A percentile compares a stretch with the other conserved stretches of the same genome.
phyloP scores from a whole-genome alignment of 2,329 filamentous ascomycete species.

The Corynespora cassiicola region DNA sequence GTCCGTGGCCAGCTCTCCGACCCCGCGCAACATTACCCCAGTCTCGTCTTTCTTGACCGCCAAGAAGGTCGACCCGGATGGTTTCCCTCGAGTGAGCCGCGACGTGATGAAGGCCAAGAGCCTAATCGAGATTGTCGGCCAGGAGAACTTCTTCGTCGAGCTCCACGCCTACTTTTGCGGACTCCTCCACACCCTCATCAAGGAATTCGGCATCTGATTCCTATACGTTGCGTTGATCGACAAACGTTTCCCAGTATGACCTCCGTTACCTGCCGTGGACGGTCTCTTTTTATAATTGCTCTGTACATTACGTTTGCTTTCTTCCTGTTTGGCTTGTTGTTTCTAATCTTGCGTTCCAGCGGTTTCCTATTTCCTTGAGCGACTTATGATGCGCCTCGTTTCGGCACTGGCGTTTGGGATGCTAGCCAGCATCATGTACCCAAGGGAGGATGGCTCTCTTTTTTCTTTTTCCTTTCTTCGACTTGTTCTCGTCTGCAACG shows the following conservation, averaged over 20 bases:
- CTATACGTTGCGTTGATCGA: slow-evolving; percentile 6
- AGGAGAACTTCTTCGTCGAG: slow-evolving; percentile 65
- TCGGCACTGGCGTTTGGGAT: slow-evolving; percentile 4
- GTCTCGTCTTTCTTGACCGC: slow-evolving; percentile 66
- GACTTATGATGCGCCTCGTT: slow-evolving; percentile 3
- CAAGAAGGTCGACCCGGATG: slow-evolving; percentile 62
- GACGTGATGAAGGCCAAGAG: slow-evolving; percentile 61
- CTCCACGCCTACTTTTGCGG: slow-evolving; percentile 60
- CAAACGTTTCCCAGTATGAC: too few relatives aligned
- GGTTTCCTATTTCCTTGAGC: slow-evolving; percentile 12
- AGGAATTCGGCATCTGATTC: slow-evolving; percentile 40
- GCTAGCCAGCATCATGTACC: slow-evolving; percentile 6
- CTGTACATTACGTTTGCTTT: too few relatives aligned
- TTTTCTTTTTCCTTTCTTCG: slow-evolving; percentile 6
- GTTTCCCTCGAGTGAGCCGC: slow-evolving; percentile 59
- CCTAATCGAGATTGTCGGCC: slow-evolving; percentile 65
- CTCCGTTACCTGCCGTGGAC: too few relatives aligned
- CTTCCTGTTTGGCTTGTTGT: too few relatives aligned
- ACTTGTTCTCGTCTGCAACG: slow-evolving; percentile 3
- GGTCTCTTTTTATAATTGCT: too few relatives aligned
- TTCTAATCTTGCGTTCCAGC: slow-evolving; percentile 32
- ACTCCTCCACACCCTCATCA: slow-evolving; percentile 46
- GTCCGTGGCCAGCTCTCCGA: slow-evolving; percentile 37
- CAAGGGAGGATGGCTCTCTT: slow-evolving; percentile 2
- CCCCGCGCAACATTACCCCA: slow-evolving; percentile 56